phyloP scores from a whole-genome alignment of 176 grass and related monocot species.

The Tillandsia fasciculata region DNA sequence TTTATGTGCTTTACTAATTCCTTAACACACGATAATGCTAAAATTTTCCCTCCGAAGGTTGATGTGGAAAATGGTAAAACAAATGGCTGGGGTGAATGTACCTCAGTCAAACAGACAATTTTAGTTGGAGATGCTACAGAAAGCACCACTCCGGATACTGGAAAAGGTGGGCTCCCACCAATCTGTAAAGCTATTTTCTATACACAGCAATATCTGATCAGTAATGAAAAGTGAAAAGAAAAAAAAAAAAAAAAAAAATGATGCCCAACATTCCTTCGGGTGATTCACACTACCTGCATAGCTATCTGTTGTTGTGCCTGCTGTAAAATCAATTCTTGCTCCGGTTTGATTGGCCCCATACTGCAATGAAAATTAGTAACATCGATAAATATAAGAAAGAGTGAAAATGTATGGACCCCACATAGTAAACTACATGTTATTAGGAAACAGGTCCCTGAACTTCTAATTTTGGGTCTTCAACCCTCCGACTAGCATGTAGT shows the following conservation, averaged over 20 bases:
- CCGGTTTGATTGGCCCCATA: constrained; percentile 23
- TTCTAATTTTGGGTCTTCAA: too few relatives aligned
- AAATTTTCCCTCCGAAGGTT: not conserved
- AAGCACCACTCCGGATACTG: not conserved
- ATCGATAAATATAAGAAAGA: too few relatives aligned
- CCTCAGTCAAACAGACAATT: constrained; percentile 25
- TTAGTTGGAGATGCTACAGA: constrained; percentile 15
- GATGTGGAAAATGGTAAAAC: not conserved
- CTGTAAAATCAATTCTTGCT: constrained; percentile 25
- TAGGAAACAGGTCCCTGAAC: too few relatives aligned
- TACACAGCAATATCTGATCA: not conserved
- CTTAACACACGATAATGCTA: too few relatives aligned
- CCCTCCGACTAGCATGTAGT: too few relatives aligned
- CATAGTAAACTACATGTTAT: too few relatives aligned
- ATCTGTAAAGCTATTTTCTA: constrained; percentile 25
- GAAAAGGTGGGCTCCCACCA: constrained; percentile 4
- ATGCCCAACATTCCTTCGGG: not conserved
- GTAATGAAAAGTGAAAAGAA: constrained; percentile 1
- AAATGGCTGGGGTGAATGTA: not conserved
- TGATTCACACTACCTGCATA: constrained; percentile 14
- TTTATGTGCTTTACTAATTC: too few relatives aligned
- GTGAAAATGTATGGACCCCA: too few relatives aligned
- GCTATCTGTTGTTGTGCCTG: constrained; percentile 31
- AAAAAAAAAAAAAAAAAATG: not conserved
- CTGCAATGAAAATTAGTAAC: not conserved